These are phyloP conservation scores for Venturia asperata DNA, from an alignment of 2,329 filamentous ascomycete species.

Conservation along the genomic window DNA sequence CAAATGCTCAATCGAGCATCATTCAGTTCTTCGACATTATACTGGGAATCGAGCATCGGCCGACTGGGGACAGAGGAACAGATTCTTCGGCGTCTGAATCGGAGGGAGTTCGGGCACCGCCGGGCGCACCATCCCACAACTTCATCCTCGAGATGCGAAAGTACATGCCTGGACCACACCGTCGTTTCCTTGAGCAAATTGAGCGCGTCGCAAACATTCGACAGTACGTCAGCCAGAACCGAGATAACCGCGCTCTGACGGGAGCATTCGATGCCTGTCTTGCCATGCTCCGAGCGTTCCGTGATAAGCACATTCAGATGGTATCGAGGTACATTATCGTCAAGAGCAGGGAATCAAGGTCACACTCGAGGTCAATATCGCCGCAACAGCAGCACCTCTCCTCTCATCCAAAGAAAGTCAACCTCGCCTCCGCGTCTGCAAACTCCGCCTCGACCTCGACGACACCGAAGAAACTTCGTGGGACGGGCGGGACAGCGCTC, in stretches of 20 bases:
- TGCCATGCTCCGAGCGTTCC: conserved; percentile 66
- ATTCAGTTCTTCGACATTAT: conserved; percentile 97
- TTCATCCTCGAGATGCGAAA: conserved; percentile 95
- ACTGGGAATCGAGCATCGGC: conserved; percentile 80
- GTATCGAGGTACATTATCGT: conserved; percentile 93
- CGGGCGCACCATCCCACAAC: conserved; percentile 59
- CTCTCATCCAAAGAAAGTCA: conserved; percentile 34
- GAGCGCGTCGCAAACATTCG: conserved; percentile 77
- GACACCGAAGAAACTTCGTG: conserved; percentile 54
- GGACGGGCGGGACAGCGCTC: conserved; percentile 86
- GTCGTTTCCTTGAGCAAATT: conserved; percentile 79
- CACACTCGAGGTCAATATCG: conserved; percentile 52
- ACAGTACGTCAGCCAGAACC: conserved; percentile 63
- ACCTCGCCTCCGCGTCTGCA: conserved; percentile 45
- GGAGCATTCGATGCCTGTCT: conserved; percentile 89
- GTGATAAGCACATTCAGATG: conserved; percentile 93
- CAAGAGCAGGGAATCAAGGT: conserved; percentile 69
- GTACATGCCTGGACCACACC: conserved; percentile 94
- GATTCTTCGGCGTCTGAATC: conserved; percentile 36
- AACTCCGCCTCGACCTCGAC: neutral
- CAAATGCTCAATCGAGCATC: conserved; percentile 92
- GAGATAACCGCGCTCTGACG: conserved; percentile 56
- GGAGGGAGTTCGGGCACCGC: conserved; percentile 30
- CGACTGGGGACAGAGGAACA: conserved; percentile 55
- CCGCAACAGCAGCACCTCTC: conserved; percentile 20